Evolutionary conservation across 2,329 filamentous ascomycete genomes (phyloP).

Genomic region (Talaromyces sp.): DNA sequence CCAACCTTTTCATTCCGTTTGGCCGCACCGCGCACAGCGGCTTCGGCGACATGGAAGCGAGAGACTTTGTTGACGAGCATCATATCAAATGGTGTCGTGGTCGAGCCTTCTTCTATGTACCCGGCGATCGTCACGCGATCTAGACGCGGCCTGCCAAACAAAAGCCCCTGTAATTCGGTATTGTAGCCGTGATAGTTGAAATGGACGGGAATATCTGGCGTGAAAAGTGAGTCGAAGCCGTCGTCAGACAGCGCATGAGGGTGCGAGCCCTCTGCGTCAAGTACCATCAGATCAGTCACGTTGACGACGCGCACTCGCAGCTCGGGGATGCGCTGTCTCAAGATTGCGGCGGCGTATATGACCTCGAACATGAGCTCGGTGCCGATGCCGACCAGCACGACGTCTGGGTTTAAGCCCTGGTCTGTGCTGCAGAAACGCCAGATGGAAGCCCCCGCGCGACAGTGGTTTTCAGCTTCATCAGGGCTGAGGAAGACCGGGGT

Average conservation of each 20-base stretch:
- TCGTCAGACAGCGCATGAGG: conserved; percentile 52
- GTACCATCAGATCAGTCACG: conserved; percentile 61
- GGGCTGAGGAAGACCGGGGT: conserved; percentile 55
- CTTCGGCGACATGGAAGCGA: conserved; percentile 53
- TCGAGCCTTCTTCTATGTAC: conserved; percentile 61
- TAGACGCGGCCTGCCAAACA: conserved; percentile 52
- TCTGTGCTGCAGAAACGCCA: conserved; percentile 59
- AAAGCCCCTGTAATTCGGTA: conserved; percentile 53
- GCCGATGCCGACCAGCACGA: conserved; percentile 59
- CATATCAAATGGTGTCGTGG: conserved; percentile 66
- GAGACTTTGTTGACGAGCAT: conserved; percentile 58
- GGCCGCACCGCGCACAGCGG: conserved; percentile 47
- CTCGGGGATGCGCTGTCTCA: conserved; percentile 45
- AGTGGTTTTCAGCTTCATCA: conserved; percentile 57
- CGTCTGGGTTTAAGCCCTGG: conserved; percentile 51
- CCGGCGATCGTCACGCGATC: conserved; percentile 52
- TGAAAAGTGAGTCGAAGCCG: conserved; percentile 54
- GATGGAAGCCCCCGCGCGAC: conserved; percentile 52
- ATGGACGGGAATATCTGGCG: conserved; percentile 48
- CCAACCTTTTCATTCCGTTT: conserved; percentile 45
- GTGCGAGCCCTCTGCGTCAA: conserved; percentile 50
- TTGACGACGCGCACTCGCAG: conserved; percentile 58
- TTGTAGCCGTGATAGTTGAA: conserved; percentile 66
- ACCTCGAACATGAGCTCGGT: conserved; percentile 62
- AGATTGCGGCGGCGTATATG: conserved; percentile 53